Evolutionary conservation across 2,329 filamentous ascomycete genomes (phyloP).

Genomic region (Fusarium sacchari): DNA sequence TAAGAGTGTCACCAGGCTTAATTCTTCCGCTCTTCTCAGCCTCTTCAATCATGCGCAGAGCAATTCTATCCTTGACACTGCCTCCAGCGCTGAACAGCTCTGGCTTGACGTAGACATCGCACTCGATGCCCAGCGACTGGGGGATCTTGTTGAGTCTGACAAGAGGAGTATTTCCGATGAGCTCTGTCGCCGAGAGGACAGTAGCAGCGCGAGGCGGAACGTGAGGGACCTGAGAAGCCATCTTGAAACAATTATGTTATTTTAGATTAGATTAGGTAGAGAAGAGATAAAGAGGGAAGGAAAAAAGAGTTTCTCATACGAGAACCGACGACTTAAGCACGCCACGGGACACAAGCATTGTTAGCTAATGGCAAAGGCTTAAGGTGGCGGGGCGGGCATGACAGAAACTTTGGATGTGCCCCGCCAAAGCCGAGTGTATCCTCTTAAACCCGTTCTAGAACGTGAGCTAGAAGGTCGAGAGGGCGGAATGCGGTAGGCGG

Average conservation of each 20-base stretch:
- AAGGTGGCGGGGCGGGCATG: slow-evolving; percentile 25
- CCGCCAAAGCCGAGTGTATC: slow-evolving; percentile 47
- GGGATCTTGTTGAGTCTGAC: slow-evolving; percentile 94
- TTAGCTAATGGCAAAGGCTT: slow-evolving; percentile 6
- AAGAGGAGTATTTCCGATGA: slow-evolving; percentile 96
- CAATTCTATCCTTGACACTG: slow-evolving; percentile 94
- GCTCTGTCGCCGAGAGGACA: slow-evolving; percentile 76
- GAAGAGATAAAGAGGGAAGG: not conserved
- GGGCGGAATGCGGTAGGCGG: slow-evolving; percentile 13
- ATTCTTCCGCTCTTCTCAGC: slow-evolving; percentile 92
- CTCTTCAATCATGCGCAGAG: slow-evolving; percentile 95
- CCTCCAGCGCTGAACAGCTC: slow-evolving; percentile 95
- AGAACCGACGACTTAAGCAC: slow-evolving; percentile 33
- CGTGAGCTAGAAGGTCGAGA: slow-evolving; percentile 8
- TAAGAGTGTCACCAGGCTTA: slow-evolving; percentile 95
- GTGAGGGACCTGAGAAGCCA: slow-evolving; percentile 47
- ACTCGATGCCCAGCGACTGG: slow-evolving; percentile 87
- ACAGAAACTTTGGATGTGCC: slow-evolving; percentile 33
- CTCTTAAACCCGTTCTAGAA: slow-evolving; percentile 30
- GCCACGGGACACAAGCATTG: slow-evolving; percentile 38
- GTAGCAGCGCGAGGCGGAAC: slow-evolving; percentile 49
- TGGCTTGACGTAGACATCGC: slow-evolving; percentile 88
- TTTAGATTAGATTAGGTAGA: not conserved
- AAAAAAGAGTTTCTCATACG: slow-evolving; percentile 25
- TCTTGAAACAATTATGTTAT: slow-evolving; percentile 9